Evolutionary conservation across 805 yeast species (phyloP).

Genomic region (Zygosaccharomyces bailii): DNA sequence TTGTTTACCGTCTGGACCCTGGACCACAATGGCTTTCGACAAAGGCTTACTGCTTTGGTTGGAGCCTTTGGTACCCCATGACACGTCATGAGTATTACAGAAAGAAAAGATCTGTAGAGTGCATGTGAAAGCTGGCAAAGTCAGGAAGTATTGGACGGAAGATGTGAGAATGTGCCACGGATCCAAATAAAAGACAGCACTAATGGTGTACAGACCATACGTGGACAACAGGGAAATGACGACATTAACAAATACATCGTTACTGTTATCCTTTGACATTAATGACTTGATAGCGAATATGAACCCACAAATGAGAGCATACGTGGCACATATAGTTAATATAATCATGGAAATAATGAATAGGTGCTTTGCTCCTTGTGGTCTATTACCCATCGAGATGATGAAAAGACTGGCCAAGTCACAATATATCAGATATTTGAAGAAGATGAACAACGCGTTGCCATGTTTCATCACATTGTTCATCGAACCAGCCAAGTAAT

Average conservation of each 20-base stretch:
- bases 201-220: constrained; percentile 79
- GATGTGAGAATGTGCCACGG: constrained; percentile 96
- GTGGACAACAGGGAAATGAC: constrained; percentile 85
- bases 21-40: constrained; percentile 78
- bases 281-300: constrained; percentile 66
- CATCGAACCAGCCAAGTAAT: constrained; percentile 87
- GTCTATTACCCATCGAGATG: constrained; percentile 94
- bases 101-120: constrained; percentile 93
- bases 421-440: constrained; percentile 81
- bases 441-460: constrained; percentile 72
- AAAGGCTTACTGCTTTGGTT: constrained; percentile 63
- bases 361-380: constrained; percentile 86
- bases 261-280: constrained; percentile 36
- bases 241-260: constrained; percentile 63
- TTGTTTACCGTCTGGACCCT: constrained; percentile 78
- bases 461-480: constrained; percentile 60
- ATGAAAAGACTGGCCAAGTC: constrained; percentile 84
- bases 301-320: constrained; percentile 78
- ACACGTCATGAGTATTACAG: constrained; percentile 96
- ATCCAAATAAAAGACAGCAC: constrained; percentile 82
- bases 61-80: constrained; percentile 99
- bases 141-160: constrained; percentile 78
- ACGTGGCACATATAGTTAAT: constrained; percentile 73
- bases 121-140: constrained; percentile 89
- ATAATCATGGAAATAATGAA: constrained; percentile 71